These are phyloP conservation scores for Arabidopsis hybrid DNA, from an alignment of 441 rosid species.

Conservation along the genomic window DNA sequence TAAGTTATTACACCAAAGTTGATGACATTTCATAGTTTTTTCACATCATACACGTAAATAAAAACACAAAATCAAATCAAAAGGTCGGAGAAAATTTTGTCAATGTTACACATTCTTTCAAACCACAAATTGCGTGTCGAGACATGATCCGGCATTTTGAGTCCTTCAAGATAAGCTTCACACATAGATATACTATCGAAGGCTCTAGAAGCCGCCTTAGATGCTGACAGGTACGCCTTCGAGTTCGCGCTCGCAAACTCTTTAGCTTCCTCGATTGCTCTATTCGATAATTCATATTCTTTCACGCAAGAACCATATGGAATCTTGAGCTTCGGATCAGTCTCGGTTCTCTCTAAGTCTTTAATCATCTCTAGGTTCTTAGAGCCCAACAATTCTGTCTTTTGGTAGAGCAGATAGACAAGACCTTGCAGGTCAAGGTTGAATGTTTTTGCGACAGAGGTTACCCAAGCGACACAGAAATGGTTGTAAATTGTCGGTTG, in stretches of 20 bases:
- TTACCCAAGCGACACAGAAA: slow-evolving; percentile 28
- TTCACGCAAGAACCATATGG: slow-evolving; percentile 13
- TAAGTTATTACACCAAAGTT: neutral
- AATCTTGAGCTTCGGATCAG: slow-evolving; percentile 3
- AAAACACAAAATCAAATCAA: slow-evolving; percentile 9
- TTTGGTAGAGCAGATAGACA: slow-evolving; percentile 4
- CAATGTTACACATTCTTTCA: slow-evolving; percentile 29
- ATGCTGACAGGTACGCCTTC: neutral
- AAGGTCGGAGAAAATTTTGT: neutral
- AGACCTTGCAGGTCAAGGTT: slow-evolving; percentile 22
- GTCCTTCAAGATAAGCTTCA: slow-evolving; percentile 3
- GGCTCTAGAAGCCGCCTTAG: slow-evolving; percentile 8
- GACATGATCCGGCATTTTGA: slow-evolving; percentile 7
- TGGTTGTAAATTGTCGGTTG: slow-evolving; percentile 7
- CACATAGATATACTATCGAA: slow-evolving; percentile 13
- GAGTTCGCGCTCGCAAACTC: neutral
- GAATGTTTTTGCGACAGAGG: slow-evolving; percentile 9
- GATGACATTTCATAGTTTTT: neutral
- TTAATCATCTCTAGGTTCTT: slow-evolving; percentile 24
- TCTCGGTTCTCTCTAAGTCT: slow-evolving; percentile 20
- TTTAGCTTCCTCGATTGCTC: slow-evolving; percentile 15
- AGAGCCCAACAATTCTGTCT: neutral
- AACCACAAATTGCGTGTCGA: neutral
- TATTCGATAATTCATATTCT: slow-evolving; percentile 15
- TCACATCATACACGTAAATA: neutral